phyloP scores from a whole-genome alignment of 148 eudicot genomes.

The Rheum nobile region DNA sequence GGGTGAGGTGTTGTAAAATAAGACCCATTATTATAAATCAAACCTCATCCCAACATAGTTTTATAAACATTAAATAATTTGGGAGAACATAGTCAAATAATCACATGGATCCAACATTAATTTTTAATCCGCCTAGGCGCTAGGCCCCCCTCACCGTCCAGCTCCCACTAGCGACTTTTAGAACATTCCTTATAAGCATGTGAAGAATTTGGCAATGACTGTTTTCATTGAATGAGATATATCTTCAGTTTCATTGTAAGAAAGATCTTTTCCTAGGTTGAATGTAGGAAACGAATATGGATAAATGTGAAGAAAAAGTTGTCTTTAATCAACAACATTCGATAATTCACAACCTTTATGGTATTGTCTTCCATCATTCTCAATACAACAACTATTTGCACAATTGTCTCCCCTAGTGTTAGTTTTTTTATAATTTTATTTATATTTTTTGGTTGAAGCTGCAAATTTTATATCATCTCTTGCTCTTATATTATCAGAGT shows the following conservation, averaged over 20 bases:
- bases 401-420: background rate
- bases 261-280: background rate
- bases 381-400: background rate
- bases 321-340: background rate
- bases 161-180: too few species aligned
- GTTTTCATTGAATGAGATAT: background rate
- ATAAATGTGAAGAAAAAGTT: background rate
- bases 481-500: conserved; percentile 24
- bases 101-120: too few species aligned
- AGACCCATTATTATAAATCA: too few species aligned
- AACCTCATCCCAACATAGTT: too few species aligned
- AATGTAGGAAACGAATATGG: background rate
- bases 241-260: too few species aligned
- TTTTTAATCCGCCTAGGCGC: too few species aligned
- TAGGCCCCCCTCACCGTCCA: too few species aligned
- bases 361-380: background rate
- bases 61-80: too few species aligned
- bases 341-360: background rate
- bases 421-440: background rate
- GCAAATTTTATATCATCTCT: background rate
- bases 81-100: too few species aligned
- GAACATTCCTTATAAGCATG: too few species aligned
- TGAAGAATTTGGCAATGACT: background rate
- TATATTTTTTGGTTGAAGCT: background rate
- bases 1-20: too few species aligned